Percentiles rank a stretch among this genome's conserved stretches.
Evolutionary conservation across 2,329 filamentous ascomycete genomes (phyloP).

Genomic region (Trichoderma brevicompactum): DNA sequence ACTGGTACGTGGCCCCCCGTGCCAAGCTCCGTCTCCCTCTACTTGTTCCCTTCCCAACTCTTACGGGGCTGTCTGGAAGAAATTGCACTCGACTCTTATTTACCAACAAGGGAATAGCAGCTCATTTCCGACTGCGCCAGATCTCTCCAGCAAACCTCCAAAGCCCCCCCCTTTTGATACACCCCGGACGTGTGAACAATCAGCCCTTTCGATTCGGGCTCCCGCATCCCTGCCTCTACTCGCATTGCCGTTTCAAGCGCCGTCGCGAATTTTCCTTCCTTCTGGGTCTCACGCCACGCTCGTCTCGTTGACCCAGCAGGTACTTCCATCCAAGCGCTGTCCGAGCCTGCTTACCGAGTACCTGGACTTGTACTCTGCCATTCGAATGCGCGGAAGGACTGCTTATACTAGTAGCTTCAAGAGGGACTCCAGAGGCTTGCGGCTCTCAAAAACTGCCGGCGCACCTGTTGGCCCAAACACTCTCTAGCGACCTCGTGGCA

Average conservation of each 20-base stretch:
- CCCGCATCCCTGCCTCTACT: slow-evolving; percentile 28
- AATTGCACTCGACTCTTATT: slow-evolving; percentile 29
- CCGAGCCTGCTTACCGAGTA: background rate
- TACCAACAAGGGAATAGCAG: slow-evolving; percentile 28
- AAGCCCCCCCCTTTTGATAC: slow-evolving; percentile 30
- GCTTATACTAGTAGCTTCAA: background rate
- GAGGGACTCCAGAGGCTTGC: background rate
- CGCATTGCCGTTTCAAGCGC: slow-evolving; percentile 31
- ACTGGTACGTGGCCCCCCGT: background rate
- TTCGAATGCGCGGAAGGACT: background rate
- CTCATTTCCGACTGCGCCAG: slow-evolving; percentile 30
- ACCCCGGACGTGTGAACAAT: slow-evolving; percentile 26
- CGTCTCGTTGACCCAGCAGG: background rate
- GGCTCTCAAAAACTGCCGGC: slow-evolving; percentile 19
- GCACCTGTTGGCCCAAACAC: slow-evolving; percentile 25
- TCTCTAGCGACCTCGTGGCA: slow-evolving; percentile 12
- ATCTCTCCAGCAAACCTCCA: slow-evolving; percentile 28
- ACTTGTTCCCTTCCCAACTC: background rate
- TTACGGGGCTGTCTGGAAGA: slow-evolving; percentile 25
- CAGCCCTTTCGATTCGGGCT: slow-evolving; percentile 27
- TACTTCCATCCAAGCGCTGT: background rate
- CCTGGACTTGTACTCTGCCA: background rate
- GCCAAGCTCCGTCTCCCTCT: slow-evolving; percentile 8
- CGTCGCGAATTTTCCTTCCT: slow-evolving; percentile 25
- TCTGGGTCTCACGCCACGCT: slow-evolving; percentile 21